phyloP scores from a whole-genome alignment of 164 flowering plant species.

The Vitis riparia region DNA sequence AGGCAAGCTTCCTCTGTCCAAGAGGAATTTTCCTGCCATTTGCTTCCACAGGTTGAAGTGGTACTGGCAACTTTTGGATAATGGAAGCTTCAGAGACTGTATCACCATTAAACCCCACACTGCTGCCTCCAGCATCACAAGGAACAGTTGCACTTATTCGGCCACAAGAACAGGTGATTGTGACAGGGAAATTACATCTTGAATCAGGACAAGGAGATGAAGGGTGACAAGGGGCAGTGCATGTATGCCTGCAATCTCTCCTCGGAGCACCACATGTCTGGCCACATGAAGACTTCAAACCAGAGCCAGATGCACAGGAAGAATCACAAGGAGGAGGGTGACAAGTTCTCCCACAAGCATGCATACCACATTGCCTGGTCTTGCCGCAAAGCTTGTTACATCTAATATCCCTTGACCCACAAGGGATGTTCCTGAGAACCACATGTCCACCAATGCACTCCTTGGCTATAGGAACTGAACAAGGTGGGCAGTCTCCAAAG shows the following conservation, averaged over 20 bases:
- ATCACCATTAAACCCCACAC: constrained; percentile 44
- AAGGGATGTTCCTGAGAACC: constrained; percentile 87
- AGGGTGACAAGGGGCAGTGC: constrained; percentile 79
- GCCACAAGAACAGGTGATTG: constrained; percentile 84
- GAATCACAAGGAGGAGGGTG: constrained; percentile 81
- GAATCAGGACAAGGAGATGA: constrained; percentile 72
- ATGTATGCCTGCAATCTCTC: constrained; percentile 91
- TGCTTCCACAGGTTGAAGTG: constrained; percentile 76
- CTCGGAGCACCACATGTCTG: constrained; percentile 96
- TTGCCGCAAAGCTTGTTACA: constrained; percentile 91
- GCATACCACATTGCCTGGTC: constrained; percentile 91
- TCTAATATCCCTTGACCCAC: constrained; percentile 88
- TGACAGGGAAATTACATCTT: constrained; percentile 74
- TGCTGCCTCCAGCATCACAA: constrained; percentile 84
- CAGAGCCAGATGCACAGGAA: constrained; percentile 27
- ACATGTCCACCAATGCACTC: constrained; percentile 96
- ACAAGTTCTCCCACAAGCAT: constrained; percentile 88
- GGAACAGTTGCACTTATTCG: constrained; percentile 78
- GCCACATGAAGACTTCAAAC: constrained; percentile 65
- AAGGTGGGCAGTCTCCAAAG: constrained; percentile 97
- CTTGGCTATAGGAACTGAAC: constrained; percentile 85
- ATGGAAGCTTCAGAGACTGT: constrained; percentile 68
- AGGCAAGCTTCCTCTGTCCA: constrained; percentile 82
- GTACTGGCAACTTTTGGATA: constrained; percentile 69
- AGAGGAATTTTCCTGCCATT: constrained; percentile 68